Evolutionary conservation across 106 monocot genomes (phyloP), one percentile per base, ranked within the genome.

Genomic region (Triglochin maritima): DNA sequence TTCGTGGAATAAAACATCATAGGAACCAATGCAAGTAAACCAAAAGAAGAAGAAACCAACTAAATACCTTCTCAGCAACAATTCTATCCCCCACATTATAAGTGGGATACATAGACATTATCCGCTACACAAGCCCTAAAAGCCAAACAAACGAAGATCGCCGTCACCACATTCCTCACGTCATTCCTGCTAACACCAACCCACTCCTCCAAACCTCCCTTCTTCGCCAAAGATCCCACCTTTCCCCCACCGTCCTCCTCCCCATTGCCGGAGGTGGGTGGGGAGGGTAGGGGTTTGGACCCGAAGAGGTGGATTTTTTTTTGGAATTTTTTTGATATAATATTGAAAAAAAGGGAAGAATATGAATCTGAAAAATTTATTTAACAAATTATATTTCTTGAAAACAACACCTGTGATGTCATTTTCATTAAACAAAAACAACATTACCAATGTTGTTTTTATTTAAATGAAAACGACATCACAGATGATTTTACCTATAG

Each of bases 61-160:
- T 2, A 3, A 42, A 12, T 66, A 95, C 96, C 86, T 98, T 98
- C 65, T 98, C 96, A 4, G 91, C 96, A 42, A 98, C 96, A 58
- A 98, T 65, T 47, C 88, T 83, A 60, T 98, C 96, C 29, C 96
- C 96, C 7, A 91, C 82, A 66, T 91, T 83, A 42, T 88, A 91
- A 12, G 96, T 98, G 8, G 96, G 96, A 77, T 86, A 98, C 96
- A 98, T 98, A 2, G 96, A 98, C 44, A 98, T 74, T n/a, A n/a
- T 98, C 96, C 0, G 96, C 96, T 8, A 98, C 74, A 44, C 84
- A 98, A 13, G 91, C 74, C 10, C 91, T 77, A 69, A 98, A 92
- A 4, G 91, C 91, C 47, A 98, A 57, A 13, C 88, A 84, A 12
- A 98, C 75, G 2, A 76, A 91, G 59, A 98, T 57, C 16, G 88